Evolutionary conservation across 1,284 basidiomycete species (phyloP).

Genomic region (Fistulinella cinereoalba): DNA sequence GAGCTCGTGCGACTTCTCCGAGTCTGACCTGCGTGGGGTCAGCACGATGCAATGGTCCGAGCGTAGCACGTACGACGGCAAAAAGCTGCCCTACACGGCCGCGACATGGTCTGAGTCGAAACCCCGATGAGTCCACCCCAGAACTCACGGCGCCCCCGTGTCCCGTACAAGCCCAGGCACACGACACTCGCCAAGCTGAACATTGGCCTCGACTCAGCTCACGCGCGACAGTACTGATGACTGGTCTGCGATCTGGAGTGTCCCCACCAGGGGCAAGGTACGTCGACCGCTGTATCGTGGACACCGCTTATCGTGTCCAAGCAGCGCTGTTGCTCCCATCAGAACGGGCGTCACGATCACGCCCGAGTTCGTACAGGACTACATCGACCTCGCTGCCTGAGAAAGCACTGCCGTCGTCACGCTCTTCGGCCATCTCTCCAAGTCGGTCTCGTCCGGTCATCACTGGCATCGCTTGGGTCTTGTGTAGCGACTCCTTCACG

Average conservation of each 20-base stretch:
- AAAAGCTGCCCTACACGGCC: neutral
- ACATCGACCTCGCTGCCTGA: constrained; percentile 54
- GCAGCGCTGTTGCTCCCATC: constrained; percentile 76
- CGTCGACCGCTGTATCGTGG: constrained; percentile 63
- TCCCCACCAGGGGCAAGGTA: no score
- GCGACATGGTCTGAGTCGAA: neutral
- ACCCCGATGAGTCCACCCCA: neutral
- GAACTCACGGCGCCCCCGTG: constrained; percentile 16
- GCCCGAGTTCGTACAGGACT: no score
- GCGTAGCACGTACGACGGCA: neutral
- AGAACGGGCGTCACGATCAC: constrained; percentile 40
- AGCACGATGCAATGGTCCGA: no score
- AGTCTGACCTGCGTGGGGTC: neutral
- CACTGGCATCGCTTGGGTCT: constrained; percentile 13
- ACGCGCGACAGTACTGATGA: no score
- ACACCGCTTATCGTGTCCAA: constrained; percentile 44
- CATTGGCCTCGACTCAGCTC: no score
- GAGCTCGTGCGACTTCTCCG: neutral
- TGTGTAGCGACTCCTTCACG: constrained; percentile 51
- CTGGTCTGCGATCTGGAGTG: no score
- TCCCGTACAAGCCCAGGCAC: constrained; percentile 5
- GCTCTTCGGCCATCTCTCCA: constrained; percentile 66
- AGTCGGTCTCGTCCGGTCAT: constrained; percentile 40
- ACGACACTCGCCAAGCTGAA: no score
- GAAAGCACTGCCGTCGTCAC: constrained; percentile 61